Conservation (phyloP, 2,329 filamentous ascomycete species). For the Cercospora janseana region DNA sequence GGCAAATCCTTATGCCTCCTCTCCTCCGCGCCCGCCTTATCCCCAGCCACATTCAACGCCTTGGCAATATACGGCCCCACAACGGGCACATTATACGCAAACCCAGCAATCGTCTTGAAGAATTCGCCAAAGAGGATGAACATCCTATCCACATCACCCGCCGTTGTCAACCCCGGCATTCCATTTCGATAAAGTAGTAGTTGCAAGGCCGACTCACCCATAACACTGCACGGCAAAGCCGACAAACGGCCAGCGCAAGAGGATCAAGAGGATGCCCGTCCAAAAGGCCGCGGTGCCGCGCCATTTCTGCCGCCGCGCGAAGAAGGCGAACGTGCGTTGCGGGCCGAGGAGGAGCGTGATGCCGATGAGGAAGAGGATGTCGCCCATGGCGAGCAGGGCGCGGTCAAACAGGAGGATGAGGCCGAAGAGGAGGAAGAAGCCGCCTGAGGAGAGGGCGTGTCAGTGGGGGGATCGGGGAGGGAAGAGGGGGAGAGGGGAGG, state of each 20-base stretch:
- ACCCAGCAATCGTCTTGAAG: constrained; percentile 84
- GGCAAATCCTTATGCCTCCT: constrained; percentile 74
- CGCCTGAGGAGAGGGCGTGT: constrained; percentile 60
- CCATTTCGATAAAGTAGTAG: not conserved
- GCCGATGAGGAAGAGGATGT: constrained; percentile 96
- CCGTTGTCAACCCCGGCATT: not conserved
- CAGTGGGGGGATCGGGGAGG: constrained; percentile 6
- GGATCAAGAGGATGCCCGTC: constrained; percentile 76
- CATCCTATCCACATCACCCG: constrained; percentile 66
- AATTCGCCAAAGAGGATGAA: constrained; percentile 94
- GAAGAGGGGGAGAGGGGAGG: not conserved
- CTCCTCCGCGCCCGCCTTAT: constrained; percentile 62
- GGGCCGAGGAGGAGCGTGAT: constrained; percentile 93
- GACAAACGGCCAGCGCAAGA: constrained; percentile 85
- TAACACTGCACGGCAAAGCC: constrained; percentile 80
- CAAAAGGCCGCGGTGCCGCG: constrained; percentile 89
- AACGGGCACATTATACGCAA: constrained; percentile 79
- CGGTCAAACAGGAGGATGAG: constrained; percentile 98
- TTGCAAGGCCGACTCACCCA: constrained; percentile 2
- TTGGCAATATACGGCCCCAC: constrained; percentile 82
- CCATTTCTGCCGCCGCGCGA: constrained; percentile 87
- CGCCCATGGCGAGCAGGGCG: constrained; percentile 98
- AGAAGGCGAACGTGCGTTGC: constrained; percentile 88
- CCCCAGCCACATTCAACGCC: constrained; percentile 68
- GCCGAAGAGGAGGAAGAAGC: constrained; percentile 90